Evolutionary conservation across 371 early-diverging fungal genomes (phyloP), one percentile per base, ranked within the genome.

Genomic region (Mucor plumbeus): DNA sequence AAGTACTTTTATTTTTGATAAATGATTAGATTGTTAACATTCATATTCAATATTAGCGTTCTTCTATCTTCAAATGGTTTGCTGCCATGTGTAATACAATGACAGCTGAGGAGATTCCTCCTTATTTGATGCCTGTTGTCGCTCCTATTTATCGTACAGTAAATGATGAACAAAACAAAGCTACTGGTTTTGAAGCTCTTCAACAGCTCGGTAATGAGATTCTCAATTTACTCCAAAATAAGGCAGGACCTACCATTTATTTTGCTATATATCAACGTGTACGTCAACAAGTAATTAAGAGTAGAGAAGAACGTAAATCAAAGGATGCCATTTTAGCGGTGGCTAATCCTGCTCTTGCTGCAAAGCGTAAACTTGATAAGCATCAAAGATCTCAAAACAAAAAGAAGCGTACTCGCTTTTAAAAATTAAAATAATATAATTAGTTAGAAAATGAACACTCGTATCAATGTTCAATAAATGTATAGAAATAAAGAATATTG

Each of bases 61-160:
- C 87, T 5, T 87, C 85, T 47, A 87, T 93, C 39, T 96, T 94
- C 81, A 91, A 94, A 72, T 92, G 90, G 88, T 94, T 94, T 83
- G 97, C 97, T n/a, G 96, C 95, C 10, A 86, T 96, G 72, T 73
- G 88, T 38, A 85, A 86, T 39, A 77, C 83, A 33, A 83, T 95
- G 43, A 83, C 85, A 0, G 44, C 87, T 5, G 75, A 83, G 5
- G 83, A 89, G 26, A 74, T 92, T 31, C 68, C 72, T 26, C 85
- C 89, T 3, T 93, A 92, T 67, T 65, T 95, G 43, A 70, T 85
- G 63, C 84, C 92, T 0, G 90, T 95, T 21, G 78, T 97, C 35
- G 81, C 91, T 0, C 90, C 94, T 13, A 82, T 96, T 33, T 95
- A 94, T 72, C 92, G 94, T 57, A 88, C 92, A 6, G 83, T 91